These are phyloP conservation scores for Pyrenophora seminiperda DNA, from an alignment of 2,329 filamentous ascomycete species.

Conservation along the genomic window DNA sequence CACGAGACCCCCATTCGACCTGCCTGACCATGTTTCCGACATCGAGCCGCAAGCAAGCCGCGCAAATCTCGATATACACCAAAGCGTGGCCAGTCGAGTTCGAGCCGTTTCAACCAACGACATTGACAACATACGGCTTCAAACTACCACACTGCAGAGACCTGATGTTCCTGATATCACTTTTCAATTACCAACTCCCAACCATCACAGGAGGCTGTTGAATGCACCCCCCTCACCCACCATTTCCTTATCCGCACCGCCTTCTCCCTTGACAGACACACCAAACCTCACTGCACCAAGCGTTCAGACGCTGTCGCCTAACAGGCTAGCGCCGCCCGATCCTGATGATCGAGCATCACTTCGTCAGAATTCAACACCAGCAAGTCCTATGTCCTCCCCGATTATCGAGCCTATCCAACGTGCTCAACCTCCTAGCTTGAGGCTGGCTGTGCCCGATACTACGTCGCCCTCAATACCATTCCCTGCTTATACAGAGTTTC, in stretches of 20 bases:
- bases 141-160: conserved; percentile 44
- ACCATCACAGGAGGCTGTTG: conserved; percentile 25
- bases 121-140: conserved; percentile 54
- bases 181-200: conserved; percentile 42
- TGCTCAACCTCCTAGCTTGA: conserved; percentile 45
- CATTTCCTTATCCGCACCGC: conserved; percentile 48
- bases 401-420: conserved; percentile 26
- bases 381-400: conserved; percentile 38
- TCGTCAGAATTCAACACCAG: conserved; percentile 26
- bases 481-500: conserved; percentile 66
- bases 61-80: conserved; percentile 39
- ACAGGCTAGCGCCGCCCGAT: conserved; percentile 48
- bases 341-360: conserved; percentile 30
- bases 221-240: conserved; percentile 44
- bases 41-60: conserved; percentile 29
- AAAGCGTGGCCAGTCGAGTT: conserved; percentile 37
- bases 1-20: conserved; percentile 44
- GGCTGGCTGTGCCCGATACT: conserved; percentile 49
- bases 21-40: conserved; percentile 26
- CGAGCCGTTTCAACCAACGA: conserved; percentile 67
- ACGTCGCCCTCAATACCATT: conserved; percentile 65
- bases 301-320: conserved; percentile 26
- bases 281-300: conserved; percentile 35
- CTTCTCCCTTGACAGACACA: conserved; percentile 37
- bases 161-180: conserved; percentile 41